phyloP scores from a whole-genome alignment of 495 filamentous ascomycete genomes.

The Viridothelium virens region DNA sequence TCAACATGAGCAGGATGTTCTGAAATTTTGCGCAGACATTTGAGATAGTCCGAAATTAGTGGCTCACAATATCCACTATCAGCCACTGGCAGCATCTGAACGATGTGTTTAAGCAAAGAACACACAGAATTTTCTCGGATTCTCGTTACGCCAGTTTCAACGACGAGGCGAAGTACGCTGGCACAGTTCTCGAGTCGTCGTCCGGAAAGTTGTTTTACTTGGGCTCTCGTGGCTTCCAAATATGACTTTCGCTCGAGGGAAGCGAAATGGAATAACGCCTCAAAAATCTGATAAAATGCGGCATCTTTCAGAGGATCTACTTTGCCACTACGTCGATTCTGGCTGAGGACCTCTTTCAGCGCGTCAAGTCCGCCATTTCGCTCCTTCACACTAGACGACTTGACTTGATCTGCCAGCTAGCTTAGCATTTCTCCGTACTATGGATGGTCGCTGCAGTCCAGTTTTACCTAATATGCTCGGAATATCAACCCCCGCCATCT shows the following conservation, averaged over 20 bases:
- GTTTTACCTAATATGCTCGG: conserved; percentile 14
- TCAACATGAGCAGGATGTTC: conserved; percentile 69
- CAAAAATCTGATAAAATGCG: conserved; percentile 71
- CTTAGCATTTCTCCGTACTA: background rate
- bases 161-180: conserved; percentile 59
- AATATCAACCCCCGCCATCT: conserved; percentile 23
- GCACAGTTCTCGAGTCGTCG: conserved; percentile 61
- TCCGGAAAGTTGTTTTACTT: conserved; percentile 40
- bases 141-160: conserved; percentile 58
- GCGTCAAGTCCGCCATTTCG: conserved; percentile 39
- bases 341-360: conserved; percentile 55
- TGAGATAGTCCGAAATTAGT: conserved; percentile 70
- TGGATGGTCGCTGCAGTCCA: background rate
- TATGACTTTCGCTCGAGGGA: conserved; percentile 59
- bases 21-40: conserved; percentile 61
- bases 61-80: conserved; percentile 61
- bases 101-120: conserved; percentile 72
- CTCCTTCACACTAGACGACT: conserved; percentile 21
- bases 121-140: conserved; percentile 69
- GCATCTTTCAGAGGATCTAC: conserved; percentile 59
- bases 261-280: conserved; percentile 65
- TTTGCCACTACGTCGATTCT: conserved; percentile 49
- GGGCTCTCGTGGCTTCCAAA: conserved; percentile 47
- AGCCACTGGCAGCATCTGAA: conserved; percentile 57
- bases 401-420: conserved; percentile 13